Evolutionary conservation across 1,284 basidiomycete genomes (phyloP), one percentile per base, ranked within the genome.

Genomic region (Sphaerobolus stellatus): DNA sequence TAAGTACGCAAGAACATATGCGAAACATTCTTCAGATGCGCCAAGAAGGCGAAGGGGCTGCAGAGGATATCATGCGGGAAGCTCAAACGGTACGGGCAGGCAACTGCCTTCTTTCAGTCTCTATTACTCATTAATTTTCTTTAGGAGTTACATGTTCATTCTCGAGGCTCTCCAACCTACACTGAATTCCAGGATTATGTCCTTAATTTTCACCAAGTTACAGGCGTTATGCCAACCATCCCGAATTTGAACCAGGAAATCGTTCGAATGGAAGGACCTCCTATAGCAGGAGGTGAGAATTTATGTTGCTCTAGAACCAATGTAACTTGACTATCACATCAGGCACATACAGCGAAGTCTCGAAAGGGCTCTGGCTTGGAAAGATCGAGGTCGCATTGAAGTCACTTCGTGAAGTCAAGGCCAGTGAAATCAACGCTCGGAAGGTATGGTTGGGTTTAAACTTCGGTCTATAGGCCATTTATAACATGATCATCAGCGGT

Each of bases 371-470:
- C 20, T 83, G 81, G 81, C 61, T 83, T 5, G 74, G 69, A 16
- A 70, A 73, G 56, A 67, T 73, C 51, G 76, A 76, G 68, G 81
- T 83, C 34, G 81, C 81, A 18, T 60, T 83, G 49, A 84, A 83
- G 58, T 75, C 75, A 9, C 57, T 83, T 6, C 73, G 78, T 54
- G 68, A 75, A 54, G 63, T 80, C 44, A 74, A n/a, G n/a, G n/a
- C n/a, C 71, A 58, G 44, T 53, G 18, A 44, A 58, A 66, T 71
- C 18, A 74, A 66, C 60, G 71, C 75, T 33, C 56, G 66, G 62
- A 70, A 74, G 68, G 75, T 75, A 45, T 36, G 56, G 28, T 20
- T 22, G 34, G 7, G 22, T 13, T 25, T 33, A 6, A 44, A 11
- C 11, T 22, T 29, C 16, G 9, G 20, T 25, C 38, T 36, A 20